Conservation (phyloP, 495 filamentous ascomycete species). For the Durotheca rogersii region DNA sequence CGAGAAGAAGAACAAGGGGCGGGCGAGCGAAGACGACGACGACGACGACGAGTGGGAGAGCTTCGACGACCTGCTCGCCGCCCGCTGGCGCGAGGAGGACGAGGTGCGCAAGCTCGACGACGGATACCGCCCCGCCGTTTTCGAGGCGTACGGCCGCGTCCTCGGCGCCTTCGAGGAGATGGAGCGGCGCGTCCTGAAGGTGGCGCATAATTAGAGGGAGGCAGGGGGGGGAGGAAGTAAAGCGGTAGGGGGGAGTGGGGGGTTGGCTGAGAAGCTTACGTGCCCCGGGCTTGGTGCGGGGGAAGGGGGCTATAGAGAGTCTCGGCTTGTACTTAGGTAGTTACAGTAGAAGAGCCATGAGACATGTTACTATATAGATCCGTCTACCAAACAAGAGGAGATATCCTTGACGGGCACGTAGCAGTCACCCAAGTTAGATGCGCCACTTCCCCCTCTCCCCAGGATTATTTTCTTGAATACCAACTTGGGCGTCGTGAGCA, state of each 20-base stretch:
- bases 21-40: background rate
- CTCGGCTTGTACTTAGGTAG: too few relatives aligned
- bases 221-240: background rate
- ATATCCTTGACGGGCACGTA: too few relatives aligned
- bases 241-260: background rate
- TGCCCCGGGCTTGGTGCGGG: too few relatives aligned
- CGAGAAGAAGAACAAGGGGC: slow-evolving; percentile 24
- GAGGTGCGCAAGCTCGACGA: slow-evolving; percentile 79
- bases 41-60: slow-evolving; percentile 55
- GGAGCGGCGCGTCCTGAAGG: slow-evolving; percentile 66
- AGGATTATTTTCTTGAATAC: too few relatives aligned
- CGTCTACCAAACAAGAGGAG: too few relatives aligned
- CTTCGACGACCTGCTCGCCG: slow-evolving; percentile 83
- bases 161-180: slow-evolving; percentile 77
- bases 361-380: too few relatives aligned
- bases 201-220: slow-evolving; percentile 44
- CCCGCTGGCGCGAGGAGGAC: slow-evolving; percentile 80
- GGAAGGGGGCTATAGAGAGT: background rate
- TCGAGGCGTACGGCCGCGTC: slow-evolving; percentile 72
- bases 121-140: slow-evolving; percentile 74
- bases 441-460: too few relatives aligned
- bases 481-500: too few relatives aligned
- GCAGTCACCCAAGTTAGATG: too few relatives aligned
- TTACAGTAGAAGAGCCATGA: too few relatives aligned
- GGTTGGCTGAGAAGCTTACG: too few relatives aligned